phyloP scores from a whole-genome alignment of 371 early-diverging fungal species.

The Paraphysoderma sedebokerense region DNA sequence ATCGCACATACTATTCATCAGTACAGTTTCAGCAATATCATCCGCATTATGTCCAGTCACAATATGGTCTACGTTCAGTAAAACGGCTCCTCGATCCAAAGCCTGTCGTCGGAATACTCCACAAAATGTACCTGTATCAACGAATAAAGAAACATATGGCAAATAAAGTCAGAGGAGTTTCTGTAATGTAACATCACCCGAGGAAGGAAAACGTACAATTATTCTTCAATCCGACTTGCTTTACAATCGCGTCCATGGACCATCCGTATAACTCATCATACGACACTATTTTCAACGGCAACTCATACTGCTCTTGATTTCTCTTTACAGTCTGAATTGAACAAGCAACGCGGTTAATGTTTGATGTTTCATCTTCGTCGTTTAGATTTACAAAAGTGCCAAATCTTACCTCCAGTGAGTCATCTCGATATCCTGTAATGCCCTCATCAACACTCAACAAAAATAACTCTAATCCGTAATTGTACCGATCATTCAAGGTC shows the following conservation, averaged over 20 bases:
- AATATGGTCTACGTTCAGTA: constrained; percentile 86
- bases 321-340: constrained; percentile 67
- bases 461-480: constrained; percentile 83
- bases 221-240: constrained; percentile 86
- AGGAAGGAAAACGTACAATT: too few species aligned
- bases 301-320: constrained; percentile 81
- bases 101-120: constrained; percentile 99
- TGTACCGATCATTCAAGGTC: constrained; percentile 81
- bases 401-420: constrained; percentile 65
- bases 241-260: constrained; percentile 98
- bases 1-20: constrained; percentile 91
- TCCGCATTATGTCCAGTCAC: constrained; percentile 99
- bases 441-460: constrained; percentile 99
- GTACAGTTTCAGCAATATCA: constrained; percentile 98
- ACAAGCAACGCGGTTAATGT: neutral
- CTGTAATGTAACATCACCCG: constrained; percentile 3
- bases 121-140: constrained; percentile 70
- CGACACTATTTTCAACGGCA: constrained; percentile 87
- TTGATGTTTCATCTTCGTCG: neutral
- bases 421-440: constrained; percentile 97
- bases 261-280: constrained; percentile 94
- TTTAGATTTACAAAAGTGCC: neutral
- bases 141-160: neutral
- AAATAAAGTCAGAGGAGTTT: neutral
- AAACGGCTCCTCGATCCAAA: constrained; percentile 87